Percentiles rank a stretch among this genome's conserved stretches.
Conservation (phyloP, 2,329 filamentous ascomycete species). For the Colletotrichum tanaceti region DNA sequence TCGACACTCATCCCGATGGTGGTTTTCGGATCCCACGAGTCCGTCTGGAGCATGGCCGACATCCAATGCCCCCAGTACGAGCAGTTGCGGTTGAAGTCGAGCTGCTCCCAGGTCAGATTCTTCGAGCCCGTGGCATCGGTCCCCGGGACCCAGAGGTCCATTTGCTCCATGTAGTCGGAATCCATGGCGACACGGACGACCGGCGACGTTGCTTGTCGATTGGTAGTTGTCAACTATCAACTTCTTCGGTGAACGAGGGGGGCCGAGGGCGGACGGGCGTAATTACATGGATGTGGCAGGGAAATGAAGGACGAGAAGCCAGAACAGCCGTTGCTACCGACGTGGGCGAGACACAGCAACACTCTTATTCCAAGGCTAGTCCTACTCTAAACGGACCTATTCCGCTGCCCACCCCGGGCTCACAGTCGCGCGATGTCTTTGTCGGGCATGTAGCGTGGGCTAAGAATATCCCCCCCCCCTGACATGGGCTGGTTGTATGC, state of each 20-base stretch:
- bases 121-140: constrained; percentile 7
- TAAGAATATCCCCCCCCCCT: neutral
- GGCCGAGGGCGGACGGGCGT: neutral
- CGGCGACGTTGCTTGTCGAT: neutral
- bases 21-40: constrained; percentile 30
- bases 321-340: neutral
- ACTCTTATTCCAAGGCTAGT: constrained; percentile 12
- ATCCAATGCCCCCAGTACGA: constrained; percentile 33
- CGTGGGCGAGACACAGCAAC: neutral
- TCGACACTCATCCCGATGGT: constrained; percentile 32
- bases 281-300: neutral
- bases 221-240: neutral
- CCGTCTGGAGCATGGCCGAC: constrained; percentile 17
- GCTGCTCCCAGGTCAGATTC: constrained; percentile 35
- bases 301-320: neutral
- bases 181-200: neutral
- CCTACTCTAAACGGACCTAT: neutral
- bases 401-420: neutral
- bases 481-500: neutral
- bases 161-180: neutral
- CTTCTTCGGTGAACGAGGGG: neutral
- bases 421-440: constrained; percentile 5
- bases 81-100: constrained; percentile 32
- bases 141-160: constrained; percentile 34
- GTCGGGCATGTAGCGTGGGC: too few species aligned